Base-by-base conservation (phyloP, 1,284 basidiomycete genomes). In the Cerrena zonata region DNA sequence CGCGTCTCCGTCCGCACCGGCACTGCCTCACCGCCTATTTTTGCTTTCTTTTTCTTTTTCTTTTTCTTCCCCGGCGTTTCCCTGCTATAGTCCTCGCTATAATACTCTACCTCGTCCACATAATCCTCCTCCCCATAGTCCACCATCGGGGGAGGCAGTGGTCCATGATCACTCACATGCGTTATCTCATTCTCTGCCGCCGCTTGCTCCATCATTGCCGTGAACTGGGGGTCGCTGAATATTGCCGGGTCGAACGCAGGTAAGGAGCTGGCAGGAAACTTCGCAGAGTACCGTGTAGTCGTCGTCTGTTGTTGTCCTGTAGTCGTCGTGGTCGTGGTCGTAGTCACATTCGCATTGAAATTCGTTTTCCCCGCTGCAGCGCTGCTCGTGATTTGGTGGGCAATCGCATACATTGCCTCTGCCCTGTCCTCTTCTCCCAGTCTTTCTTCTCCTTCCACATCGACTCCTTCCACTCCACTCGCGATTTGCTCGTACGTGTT, bases 311-410 rank as follows among this genome's bases (percentile, higher is more conserved):
- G 51, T 43, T 53, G 45, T 38, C 53, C 53, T 48, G 39, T 60
- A 53, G 42, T 26, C 11, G 48, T 56, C 55, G 41, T 60, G n/a
- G n/a, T n/a, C 34, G 34, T 36, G 11, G 34, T 36, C 39, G 39
- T 40, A 15, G 39, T 40, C 59, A 53, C 49, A 38, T 42, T 46
- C 45, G 52, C 47, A 36, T 53, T 51, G 45, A 57, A 46, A 50
- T 60, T 53, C 53, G 58, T 50, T 76, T 74, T 23, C 78, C 78
- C 21, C 79, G 72, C 57, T 79, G 79, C n/a, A n/a, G n/a, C n/a
- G n/a, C n/a, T n/a, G n/a, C n/a, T n/a, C n/a, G n/a, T n/a, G 10
- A 84, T 80, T 63, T 82, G 81, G 60, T 85, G 83, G 27, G 83
- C 83, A 59, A 84, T 78, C 50, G 80, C 75, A 61, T 83, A 82